Evolutionary conservation across 2,329 filamentous ascomycete genomes (phyloP), one percentile per base, ranked within the genome.

Genomic region (Tolypocladium tropicale): DNA sequence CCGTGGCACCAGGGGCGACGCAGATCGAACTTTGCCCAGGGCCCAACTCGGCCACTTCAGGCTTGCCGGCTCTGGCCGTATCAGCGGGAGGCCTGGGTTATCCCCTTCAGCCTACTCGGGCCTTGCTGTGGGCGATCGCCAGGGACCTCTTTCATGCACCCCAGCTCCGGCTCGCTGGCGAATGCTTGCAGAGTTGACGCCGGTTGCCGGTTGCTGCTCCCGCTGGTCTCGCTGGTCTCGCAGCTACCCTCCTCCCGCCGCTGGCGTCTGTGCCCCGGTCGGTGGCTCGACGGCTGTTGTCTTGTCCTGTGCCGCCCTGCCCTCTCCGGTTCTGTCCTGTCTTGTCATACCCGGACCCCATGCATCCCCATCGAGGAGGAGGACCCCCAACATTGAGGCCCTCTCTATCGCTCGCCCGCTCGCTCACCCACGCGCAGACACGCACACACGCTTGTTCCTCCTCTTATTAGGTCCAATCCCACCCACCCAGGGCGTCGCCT

Each of bases 381-480:
- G 46, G 46, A 28, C 16, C 23, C 41, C 43, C 43, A 48, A 28
- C 43, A 48, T 48, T 48, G 43, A 23, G 16, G 25, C 41, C 51
- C 51, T 37, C 14, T 53, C 23, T 23, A 16, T n/a, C 32, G n/a
- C 21, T 37, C 32, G 14, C 41, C 32, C 21, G 16, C 36, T 7
- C n/a, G n/a, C n/a, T n/a, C n/a, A n/a, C n/a, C n/a, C 52, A 53
- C 34, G 34, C 34, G 34, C 41, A 34, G 23, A 43, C 23, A 9
- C 46, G 1, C 25, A 12, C 34, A 39, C 34, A 10, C 53, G 18
- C 55, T 46, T 36, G 43, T 33, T 39, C 37, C 37, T 53, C 41
- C 39, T 51, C 55, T 56, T 60, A 58, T 56, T 60, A 58, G 57
- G 55, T 56, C 60, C 57, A 54, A 61, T 59, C 54, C 58, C 46